These are phyloP conservation scores for Carallia pectinifolia DNA, from an alignment of 345 rosid species.

Conservation along the genomic window DNA sequence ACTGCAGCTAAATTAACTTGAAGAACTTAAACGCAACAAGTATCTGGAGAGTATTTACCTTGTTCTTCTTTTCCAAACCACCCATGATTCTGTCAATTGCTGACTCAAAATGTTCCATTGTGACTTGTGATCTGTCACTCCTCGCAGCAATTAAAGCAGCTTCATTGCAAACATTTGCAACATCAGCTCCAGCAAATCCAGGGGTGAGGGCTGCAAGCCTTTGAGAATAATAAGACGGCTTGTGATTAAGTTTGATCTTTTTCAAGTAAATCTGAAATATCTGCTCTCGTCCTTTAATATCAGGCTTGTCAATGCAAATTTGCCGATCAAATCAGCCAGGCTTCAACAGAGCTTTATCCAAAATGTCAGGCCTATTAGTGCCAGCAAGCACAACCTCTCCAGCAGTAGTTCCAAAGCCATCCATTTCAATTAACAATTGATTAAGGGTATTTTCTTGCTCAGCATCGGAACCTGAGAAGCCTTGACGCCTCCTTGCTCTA, in stretches of 20 bases:
- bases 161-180: slow-evolving; percentile 91
- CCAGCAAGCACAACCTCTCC: slow-evolving; percentile 82
- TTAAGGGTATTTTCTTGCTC: slow-evolving; percentile 40
- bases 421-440: slow-evolving; percentile 42
- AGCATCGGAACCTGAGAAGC: slow-evolving; percentile 54
- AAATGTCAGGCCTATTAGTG: slow-evolving; percentile 88
- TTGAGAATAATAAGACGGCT: slow-evolving; percentile 72
- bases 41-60: slow-evolving; percentile 34
- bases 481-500: slow-evolving; percentile 50
- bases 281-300: slow-evolving; percentile 32
- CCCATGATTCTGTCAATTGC: slow-evolving; percentile 91
- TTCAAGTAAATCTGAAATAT: slow-evolving; percentile 49
- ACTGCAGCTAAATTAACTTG: not conserved
- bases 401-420: slow-evolving; percentile 37
- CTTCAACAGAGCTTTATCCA: slow-evolving; percentile 37
- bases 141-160: slow-evolving; percentile 97
- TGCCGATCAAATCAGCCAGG: slow-evolving; percentile 43
- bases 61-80: slow-evolving; percentile 93
- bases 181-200: slow-evolving; percentile 94
- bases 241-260: slow-evolving; percentile 73
- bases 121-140: slow-evolving; percentile 43
- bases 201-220: slow-evolving; percentile 93
- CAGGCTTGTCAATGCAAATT: slow-evolving; percentile 32
- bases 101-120: slow-evolving; percentile 84
- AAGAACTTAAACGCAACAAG: not conserved